Evolutionary conservation across 2,329 filamentous ascomycete species (phyloP).

Genomic region (Neofusicoccum parvum): DNA sequence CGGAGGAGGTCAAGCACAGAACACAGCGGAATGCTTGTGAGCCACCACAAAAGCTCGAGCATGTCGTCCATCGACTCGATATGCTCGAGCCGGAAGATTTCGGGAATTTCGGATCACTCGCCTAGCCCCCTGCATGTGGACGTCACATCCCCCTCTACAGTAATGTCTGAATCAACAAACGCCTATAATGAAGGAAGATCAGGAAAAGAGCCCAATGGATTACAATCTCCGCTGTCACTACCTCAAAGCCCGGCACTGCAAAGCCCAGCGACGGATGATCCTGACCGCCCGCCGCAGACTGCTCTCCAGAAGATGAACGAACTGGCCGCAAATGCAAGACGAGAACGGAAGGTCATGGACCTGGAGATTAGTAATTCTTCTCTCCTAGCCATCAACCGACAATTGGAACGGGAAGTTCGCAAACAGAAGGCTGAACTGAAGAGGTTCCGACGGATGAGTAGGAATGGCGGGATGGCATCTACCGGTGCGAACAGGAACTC

Average conservation of each 20-base stretch:
- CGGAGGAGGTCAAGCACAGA: conserved; percentile 37
- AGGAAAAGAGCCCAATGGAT: conserved; percentile 8
- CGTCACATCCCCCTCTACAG: conserved; percentile 16
- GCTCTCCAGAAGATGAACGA: conserved; percentile 67
- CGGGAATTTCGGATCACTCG: conserved; percentile 24
- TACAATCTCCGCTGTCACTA: conserved; percentile 28
- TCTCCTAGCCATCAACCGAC: conserved; percentile 90
- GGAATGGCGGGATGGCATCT: conserved; percentile 59
- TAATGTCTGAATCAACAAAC: conserved; percentile 13
- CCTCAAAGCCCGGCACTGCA: conserved; percentile 62
- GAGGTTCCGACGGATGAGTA: conserved; percentile 80
- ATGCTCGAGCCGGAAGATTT: conserved; percentile 10
- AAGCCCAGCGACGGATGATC: conserved; percentile 32
- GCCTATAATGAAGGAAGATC: background rate
- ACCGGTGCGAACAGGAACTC: conserved; percentile 49
- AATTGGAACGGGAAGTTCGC: conserved; percentile 84
- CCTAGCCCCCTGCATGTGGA: conserved; percentile 36
- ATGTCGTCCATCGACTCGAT: conserved; percentile 50
- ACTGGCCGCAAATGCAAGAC: conserved; percentile 80
- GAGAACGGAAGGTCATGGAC: conserved; percentile 93
- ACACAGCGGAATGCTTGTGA: conserved; percentile 31
- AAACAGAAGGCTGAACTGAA: conserved; percentile 89
- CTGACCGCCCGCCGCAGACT: conserved; percentile 35
- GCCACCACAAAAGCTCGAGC: conserved; percentile 44
- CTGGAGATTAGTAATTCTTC: conserved; percentile 96